Percentiles rank a stretch among this genome's conserved stretches.
Conservation (phyloP, 805 yeast species). For the Yamadazyma tumulicola region DNA sequence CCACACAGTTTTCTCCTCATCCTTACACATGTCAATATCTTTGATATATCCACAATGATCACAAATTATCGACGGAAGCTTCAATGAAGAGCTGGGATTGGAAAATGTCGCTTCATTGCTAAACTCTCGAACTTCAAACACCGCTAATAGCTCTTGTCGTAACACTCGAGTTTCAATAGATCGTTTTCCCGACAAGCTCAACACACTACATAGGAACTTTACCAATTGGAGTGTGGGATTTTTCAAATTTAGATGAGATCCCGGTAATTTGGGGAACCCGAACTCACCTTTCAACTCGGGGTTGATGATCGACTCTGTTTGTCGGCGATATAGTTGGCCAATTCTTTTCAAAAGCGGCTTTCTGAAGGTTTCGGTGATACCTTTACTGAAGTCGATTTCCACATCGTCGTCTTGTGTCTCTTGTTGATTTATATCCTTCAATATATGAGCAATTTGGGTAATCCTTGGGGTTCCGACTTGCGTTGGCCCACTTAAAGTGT, state of each 20-base stretch:
- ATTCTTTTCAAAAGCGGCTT: slow-evolving; percentile 65
- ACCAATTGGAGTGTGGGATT: slow-evolving; percentile 81
- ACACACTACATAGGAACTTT: slow-evolving; percentile 69
- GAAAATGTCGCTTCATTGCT: slow-evolving; percentile 66
- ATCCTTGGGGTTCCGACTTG: slow-evolving; percentile 52
- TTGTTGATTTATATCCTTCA: slow-evolving; percentile 31
- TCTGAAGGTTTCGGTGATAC: slow-evolving; percentile 55
- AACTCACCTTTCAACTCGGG: slow-evolving; percentile 63
- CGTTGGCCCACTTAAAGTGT: slow-evolving; percentile 32
- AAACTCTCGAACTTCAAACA: slow-evolving; percentile 83
- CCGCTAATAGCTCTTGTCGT: slow-evolving; percentile 66
- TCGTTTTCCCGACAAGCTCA: slow-evolving; percentile 60
- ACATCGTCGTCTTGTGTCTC: slow-evolving; percentile 19
- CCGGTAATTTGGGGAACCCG: slow-evolving; percentile 73
- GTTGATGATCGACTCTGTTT: slow-evolving; percentile 68
- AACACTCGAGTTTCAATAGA: slow-evolving; percentile 70
- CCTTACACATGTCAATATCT: slow-evolving; percentile 81
- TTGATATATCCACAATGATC: slow-evolving; percentile 69
- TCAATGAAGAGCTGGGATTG: slow-evolving; percentile 71
- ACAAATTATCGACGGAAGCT: slow-evolving; percentile 69
- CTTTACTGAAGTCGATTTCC: slow-evolving; percentile 31
- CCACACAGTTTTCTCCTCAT: slow-evolving; percentile 52
- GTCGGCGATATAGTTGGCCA: slow-evolving; percentile 60
- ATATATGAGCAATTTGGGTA: slow-evolving; percentile 62
- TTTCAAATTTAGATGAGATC: slow-evolving; percentile 53